Base-by-base conservation (phyloP, 2,329 filamentous ascomycete genomes). In the Ophiostoma novo-ulmi region DNA sequence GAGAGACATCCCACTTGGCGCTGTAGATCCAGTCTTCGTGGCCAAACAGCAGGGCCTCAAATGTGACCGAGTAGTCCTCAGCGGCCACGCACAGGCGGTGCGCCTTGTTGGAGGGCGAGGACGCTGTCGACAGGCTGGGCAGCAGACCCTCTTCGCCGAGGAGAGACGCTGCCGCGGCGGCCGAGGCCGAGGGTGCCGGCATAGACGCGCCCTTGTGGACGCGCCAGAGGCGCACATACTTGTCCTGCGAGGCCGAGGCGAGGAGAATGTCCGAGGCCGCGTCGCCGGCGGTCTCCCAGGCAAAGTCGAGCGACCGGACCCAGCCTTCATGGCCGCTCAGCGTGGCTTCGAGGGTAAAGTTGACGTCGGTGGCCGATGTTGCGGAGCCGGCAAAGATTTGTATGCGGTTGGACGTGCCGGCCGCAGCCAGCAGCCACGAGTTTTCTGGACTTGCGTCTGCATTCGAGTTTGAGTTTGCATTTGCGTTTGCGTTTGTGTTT, bases 1-100 rank as follows among this genome's bases (percentile, higher is more conserved):
- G 87, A 71, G 82, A 80, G 17, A 80, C 0, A 72, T 86, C 85
- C 94, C 94, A 97, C 70, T 85, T 84, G 1, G 92, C 89, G 70
- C 91, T 96, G 80, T 97, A 98, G 71, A 99, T 94, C 95, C 95
- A 99, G 77, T 99, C 95, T 78, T 99, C 95, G 77, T 99, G 95
- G 10, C 95, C 95, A 2, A 99, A 86, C 6, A 99, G 85, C 2
- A 99, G 83, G 0, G 95, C 95, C 79, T 99, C 95, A 75, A 99
- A 98, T 0, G 93, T 97, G 70, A 97, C 84, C 7, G 91, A 91
- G 79, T 91, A 94, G 74, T 90, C 89, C 4, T 82, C 83, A 8
- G 20, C 14, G 5, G 44, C 82, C 2, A 87, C 84, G 61, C 86
- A 85, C 71, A 99, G 88, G 70, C 87, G 86, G 78, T 98, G 91